Conservation (phyloP, 176 grass and related monocot genomes). For the Oryza glumipatula region DNA sequence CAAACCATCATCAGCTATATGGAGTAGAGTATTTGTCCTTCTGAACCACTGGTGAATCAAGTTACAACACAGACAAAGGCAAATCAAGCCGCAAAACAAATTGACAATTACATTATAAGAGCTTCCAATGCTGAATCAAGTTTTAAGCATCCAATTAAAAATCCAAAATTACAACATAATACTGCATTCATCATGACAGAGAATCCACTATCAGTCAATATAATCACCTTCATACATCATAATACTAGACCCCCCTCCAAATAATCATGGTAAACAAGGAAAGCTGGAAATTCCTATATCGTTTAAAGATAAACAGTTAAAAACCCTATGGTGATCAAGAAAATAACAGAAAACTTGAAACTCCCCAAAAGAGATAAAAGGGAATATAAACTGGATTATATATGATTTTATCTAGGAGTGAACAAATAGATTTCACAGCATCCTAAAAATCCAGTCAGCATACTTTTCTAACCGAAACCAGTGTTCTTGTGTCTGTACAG, state of each 20-base stretch:
- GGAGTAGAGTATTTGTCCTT: conserved; percentile 1
- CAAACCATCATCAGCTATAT: conserved; percentile 13
- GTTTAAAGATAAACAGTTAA: neutral
- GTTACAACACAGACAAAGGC: neutral
- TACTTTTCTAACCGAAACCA: neutral
- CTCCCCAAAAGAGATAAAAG: neutral
- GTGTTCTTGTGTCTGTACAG: neutral
- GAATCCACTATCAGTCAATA: neutral
- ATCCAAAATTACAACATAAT: conserved; percentile 21
- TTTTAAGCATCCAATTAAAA: conserved; percentile 6
- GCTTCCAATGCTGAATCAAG: conserved; percentile 9
- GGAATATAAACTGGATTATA: too few species aligned
- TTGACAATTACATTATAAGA: conserved; percentile 1
- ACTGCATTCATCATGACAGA: neutral
- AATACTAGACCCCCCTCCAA: too few species aligned
- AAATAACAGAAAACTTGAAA: neutral
- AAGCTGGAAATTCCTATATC: neutral
- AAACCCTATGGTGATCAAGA: neutral
- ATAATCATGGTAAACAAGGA: too few species aligned
- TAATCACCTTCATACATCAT: too few species aligned
- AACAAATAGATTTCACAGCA: neutral
- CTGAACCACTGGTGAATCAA: conserved; percentile 8
- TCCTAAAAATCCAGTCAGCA: neutral
- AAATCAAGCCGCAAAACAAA: conserved; percentile 29
- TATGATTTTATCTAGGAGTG: neutral